Evolutionary conservation across 2,329 filamentous ascomycete species (phyloP).

Genomic region (Scolecobasidium constrictum): DNA sequence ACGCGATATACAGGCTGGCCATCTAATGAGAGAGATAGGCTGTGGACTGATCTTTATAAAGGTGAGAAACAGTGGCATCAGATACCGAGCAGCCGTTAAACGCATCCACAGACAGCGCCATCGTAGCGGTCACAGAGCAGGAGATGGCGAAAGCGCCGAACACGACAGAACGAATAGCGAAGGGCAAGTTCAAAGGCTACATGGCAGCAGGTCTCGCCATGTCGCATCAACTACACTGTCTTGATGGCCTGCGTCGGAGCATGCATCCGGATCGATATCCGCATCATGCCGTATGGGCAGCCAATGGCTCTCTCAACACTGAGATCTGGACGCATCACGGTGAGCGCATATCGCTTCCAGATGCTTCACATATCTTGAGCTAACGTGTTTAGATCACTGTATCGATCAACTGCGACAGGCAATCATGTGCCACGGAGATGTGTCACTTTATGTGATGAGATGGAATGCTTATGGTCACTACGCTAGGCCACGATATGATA

Average conservation of each 20-base stretch:
- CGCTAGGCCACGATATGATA: not conserved
- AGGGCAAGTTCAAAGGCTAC: not conserved
- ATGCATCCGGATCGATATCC: not conserved
- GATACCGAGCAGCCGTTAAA: not conserved
- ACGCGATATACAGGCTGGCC: not conserved
- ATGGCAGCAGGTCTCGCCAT: not conserved
- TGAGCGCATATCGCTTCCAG: not conserved
- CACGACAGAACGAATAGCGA: not conserved
- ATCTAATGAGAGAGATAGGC: not conserved
- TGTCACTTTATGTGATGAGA: too few relatives aligned
- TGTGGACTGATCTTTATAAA: not conserved
- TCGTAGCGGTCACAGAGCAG: not conserved
- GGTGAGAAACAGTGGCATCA: not conserved
- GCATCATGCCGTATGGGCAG: not conserved
- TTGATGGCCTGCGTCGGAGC: not conserved
- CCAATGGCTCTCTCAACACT: not conserved
- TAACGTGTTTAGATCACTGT: not conserved
- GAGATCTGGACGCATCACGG: not conserved
- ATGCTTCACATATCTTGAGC: not conserved
- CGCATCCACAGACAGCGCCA: not conserved
- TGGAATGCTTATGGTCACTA: not conserved
- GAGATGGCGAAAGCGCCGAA: not conserved
- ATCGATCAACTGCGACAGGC: not conserved
- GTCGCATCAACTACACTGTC: constrained; percentile 1
- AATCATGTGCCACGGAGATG: not conserved